These are phyloP conservation scores for Senna tora DNA, from an alignment of 306 rosid genomes.

Conservation along the genomic window DNA sequence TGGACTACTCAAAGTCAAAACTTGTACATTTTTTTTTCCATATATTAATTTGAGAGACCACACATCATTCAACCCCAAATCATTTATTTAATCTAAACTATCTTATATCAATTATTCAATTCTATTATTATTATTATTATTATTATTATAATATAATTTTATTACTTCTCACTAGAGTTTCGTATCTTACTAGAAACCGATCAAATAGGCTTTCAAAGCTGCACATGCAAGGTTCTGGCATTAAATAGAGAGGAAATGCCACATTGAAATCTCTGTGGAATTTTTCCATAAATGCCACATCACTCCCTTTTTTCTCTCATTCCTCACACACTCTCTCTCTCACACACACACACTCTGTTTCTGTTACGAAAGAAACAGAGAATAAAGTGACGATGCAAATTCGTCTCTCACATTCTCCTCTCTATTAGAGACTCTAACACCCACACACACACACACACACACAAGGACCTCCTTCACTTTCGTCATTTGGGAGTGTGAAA, in stretches of 20 bases:
- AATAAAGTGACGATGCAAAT: not conserved
- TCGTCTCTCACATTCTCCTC: slow-evolving; percentile 23
- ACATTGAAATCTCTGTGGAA: slow-evolving; percentile 22
- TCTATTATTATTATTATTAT: no score
- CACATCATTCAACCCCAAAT: no score
- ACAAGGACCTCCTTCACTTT: no score
- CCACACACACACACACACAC: no score
- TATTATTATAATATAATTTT: not conserved
- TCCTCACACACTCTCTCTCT: slow-evolving; percentile 22
- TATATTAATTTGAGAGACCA: no score
- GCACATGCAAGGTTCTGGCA: not conserved
- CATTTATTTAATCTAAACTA: no score
- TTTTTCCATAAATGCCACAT: slow-evolving; percentile 7
- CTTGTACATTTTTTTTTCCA: no score
- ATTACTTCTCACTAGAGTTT: not conserved
- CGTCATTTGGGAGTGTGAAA: no score
- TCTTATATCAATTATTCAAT: no score
- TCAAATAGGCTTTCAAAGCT: not conserved
- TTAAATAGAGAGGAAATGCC: slow-evolving; percentile 11
- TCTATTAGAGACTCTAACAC: no score
- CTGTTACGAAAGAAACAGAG: not conserved
- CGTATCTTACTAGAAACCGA: not conserved
- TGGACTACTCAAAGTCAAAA: no score
- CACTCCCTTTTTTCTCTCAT: slow-evolving; percentile 29
- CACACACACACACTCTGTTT: slow-evolving; percentile 3